Base-by-base conservation (phyloP, 2,329 filamentous ascomycete species). In the Hortaea sp. region DNA sequence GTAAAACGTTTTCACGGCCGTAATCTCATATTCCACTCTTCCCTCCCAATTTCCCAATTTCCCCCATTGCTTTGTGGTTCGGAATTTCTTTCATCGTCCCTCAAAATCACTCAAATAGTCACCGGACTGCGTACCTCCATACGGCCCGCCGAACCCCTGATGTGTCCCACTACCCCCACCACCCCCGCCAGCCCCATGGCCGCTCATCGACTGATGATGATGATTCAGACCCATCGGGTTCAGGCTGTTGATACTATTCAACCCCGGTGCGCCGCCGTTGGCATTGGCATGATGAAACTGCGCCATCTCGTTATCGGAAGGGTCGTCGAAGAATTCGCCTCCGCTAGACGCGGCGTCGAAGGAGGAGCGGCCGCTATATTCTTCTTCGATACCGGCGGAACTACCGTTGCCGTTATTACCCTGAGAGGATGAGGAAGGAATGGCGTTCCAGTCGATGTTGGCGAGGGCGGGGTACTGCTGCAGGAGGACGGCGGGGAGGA, bases 381-480 rank as follows among this genome's bases (percentile, higher is more conserved):
- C 74, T 12, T 80, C 79, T 7, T 61, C 55, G 0, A 55, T 53
- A 12, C 57, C 55, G 6, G 53, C 51, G 5, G 56, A 73, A n/a
- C 83, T 76, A 20, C 20, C 20, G 20, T 20, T 20, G 32, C 32
- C 32, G n/a, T n/a, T n/a, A n/a, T n/a, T n/a, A n/a, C 32, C 32
- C n/a, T 35, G 32, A 3, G 32, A 9, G 20, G 20, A 20, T 2
- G 20, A 20, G 4, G 20, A 4, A 38, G 82, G 77, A 62, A 94
- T 77, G 44, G 82, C 77, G 12, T 77, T 76, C 89, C 90, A 97
- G 60, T 90, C 89, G 63, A 97, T 77, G 45, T 82, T 84, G 27
- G 89, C 88, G n/a, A 98, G 71, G 4, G 88, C 89, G 9, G 92
- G 92, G 65, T 95, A 97, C 61, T 97, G 92, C 12, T 85, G 85